These are phyloP conservation scores for Rugonectria rugulosa DNA, from an alignment of 2,329 filamentous ascomycete species.

Conservation along the genomic window DNA sequence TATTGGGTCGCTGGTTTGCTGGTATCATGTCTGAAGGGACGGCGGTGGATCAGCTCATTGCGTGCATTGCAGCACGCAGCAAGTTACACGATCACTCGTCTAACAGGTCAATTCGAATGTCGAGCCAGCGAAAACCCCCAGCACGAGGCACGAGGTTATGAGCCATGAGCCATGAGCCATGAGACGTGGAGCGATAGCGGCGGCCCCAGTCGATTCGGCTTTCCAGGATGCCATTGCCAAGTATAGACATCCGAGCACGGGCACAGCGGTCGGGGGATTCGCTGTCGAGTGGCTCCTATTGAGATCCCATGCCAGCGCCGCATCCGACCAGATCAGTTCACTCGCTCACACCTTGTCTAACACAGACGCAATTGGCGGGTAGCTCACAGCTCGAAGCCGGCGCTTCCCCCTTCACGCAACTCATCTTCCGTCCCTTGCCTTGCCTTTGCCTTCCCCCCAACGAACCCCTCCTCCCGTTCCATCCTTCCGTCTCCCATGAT, in stretches of 20 bases:
- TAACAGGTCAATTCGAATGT: conserved; percentile 1
- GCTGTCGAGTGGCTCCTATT: conserved; percentile 4
- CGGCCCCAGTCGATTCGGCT: conserved; percentile 20
- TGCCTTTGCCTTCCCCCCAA: conserved; percentile 21
- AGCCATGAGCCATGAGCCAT: background rate
- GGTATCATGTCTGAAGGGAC: background rate
- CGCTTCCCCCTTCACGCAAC: conserved; percentile 24
- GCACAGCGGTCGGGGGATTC: conserved; percentile 9
- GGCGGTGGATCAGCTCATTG: conserved; percentile 2
- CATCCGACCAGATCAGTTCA: conserved; percentile 25
- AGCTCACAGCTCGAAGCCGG: conserved; percentile 25
- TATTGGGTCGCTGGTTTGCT: too few relatives aligned
- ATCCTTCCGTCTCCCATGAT: conserved; percentile 25
- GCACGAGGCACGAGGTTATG: background rate
- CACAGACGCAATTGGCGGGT: conserved; percentile 24
- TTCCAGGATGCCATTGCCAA: conserved; percentile 4
- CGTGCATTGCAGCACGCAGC: too few relatives aligned
- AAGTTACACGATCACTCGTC: background rate
- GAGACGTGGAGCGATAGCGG: conserved; percentile 21
- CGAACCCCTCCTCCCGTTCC: conserved; percentile 9
- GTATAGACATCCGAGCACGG: conserved; percentile 13
- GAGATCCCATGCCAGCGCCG: conserved; percentile 16
- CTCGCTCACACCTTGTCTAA: conserved; percentile 18
- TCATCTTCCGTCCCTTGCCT: conserved; percentile 4
- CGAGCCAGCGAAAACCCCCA: conserved; percentile 7